Conservation (phyloP, 805 yeast species). For the Suhomyces canberraensis region DNA sequence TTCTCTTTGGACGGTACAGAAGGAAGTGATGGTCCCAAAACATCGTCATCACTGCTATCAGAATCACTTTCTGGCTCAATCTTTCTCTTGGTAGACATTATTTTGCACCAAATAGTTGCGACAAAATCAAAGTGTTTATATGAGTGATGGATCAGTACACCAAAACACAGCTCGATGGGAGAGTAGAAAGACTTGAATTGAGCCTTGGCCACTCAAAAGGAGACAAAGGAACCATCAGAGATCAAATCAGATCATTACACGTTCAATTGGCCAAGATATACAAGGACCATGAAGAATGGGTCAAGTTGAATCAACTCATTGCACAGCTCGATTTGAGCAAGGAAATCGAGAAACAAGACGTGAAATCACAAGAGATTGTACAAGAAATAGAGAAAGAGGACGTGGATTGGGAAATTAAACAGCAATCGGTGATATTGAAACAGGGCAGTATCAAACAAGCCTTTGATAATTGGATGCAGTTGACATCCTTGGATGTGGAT, state of each 20-base stretch:
- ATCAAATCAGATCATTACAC: slow-evolving; percentile 15
- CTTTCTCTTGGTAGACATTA: background rate
- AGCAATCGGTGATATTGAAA: slow-evolving; percentile 20
- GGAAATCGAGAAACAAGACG: background rate
- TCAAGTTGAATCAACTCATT: slow-evolving; percentile 14
- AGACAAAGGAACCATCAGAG: slow-evolving; percentile 7
- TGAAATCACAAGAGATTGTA: background rate
- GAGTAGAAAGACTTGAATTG: too few species aligned
- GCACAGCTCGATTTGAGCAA: slow-evolving; percentile 5
- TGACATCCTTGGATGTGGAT: slow-evolving; percentile 22
- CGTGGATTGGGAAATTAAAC: slow-evolving; percentile 10
- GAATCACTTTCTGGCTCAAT: background rate
- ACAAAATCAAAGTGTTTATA: too few species aligned
- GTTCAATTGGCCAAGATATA: slow-evolving; percentile 13
- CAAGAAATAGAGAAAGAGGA: background rate
- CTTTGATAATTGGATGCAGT: slow-evolving; percentile 17
- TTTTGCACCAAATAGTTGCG: too few species aligned
- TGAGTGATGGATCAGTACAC: too few species aligned
- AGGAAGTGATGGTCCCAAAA: slow-evolving; percentile 9
- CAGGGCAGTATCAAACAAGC: slow-evolving; percentile 20
- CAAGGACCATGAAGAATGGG: slow-evolving; percentile 16
- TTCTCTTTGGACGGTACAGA: background rate
- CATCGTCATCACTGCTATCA: slow-evolving; percentile 7
- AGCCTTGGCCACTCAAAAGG: too few species aligned
- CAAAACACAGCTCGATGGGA: too few species aligned